These are phyloP conservation scores for Penicillium lividum DNA, from an alignment of 495 filamentous ascomycete genomes.

Conservation along the genomic window DNA sequence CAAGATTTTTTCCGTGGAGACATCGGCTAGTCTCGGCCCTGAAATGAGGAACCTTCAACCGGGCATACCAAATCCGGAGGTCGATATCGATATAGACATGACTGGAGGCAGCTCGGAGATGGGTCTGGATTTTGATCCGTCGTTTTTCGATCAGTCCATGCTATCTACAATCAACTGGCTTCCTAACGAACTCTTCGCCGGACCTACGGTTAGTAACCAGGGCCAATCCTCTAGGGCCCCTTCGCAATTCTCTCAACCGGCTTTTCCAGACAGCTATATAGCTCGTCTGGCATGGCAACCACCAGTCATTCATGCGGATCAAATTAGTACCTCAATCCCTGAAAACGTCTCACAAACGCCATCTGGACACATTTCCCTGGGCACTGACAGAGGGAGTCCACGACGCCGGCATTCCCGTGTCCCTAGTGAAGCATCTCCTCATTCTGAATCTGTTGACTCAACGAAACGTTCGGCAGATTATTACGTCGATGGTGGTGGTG, in stretches of 20 bases:
- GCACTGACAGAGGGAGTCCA: constrained; percentile 22
- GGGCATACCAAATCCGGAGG: constrained; percentile 13
- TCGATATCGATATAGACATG: constrained; percentile 23
- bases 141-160: constrained; percentile 29
- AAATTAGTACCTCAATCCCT: constrained; percentile 19
- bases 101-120: constrained; percentile 27
- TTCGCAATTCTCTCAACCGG: constrained; percentile 23
- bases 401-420: constrained; percentile 19
- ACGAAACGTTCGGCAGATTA: constrained; percentile 35
- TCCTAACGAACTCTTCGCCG: constrained; percentile 28
- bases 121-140: constrained; percentile 25
- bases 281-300: constrained; percentile 34
- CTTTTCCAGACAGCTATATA: constrained; percentile 18
- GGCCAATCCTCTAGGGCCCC: constrained; percentile 11
- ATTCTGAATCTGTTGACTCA: constrained; percentile 21
- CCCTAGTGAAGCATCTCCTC: constrained; percentile 23
- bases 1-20: constrained; percentile 11
- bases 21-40: constrained; percentile 9
- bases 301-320: constrained; percentile 24
- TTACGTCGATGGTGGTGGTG: constrained; percentile 39
- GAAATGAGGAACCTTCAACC: constrained; percentile 19
- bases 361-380: constrained; percentile 23
- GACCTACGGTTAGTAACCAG: constrained; percentile 12
- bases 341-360: constrained; percentile 26
- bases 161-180: constrained; percentile 43